phyloP scores from a whole-genome alignment of 2,329 filamentous ascomycete species.

The Neofusicoccum cordaticola region DNA sequence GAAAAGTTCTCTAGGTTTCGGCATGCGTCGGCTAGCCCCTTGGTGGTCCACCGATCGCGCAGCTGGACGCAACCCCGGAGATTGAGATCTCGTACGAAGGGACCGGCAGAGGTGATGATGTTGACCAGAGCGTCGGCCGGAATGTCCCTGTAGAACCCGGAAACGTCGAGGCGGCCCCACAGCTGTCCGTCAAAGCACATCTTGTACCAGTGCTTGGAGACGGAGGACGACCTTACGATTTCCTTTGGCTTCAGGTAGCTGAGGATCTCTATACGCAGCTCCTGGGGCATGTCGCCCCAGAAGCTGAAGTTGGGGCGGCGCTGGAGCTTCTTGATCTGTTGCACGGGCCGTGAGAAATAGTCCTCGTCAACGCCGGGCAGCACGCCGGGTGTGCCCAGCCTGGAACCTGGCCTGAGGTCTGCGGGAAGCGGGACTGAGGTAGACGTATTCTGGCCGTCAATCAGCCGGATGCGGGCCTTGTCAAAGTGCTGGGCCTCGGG shows the following conservation, averaged over 20 bases:
- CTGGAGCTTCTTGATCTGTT: conserved; percentile 31
- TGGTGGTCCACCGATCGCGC: conserved; percentile 72
- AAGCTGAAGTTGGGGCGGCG: conserved; percentile 58
- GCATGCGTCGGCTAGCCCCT: conserved; percentile 78
- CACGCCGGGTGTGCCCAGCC: conserved; percentile 30
- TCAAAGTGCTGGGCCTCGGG: conserved; percentile 49
- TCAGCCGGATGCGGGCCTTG: conserved; percentile 54
- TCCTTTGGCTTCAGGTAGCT: conserved; percentile 75
- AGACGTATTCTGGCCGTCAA: conserved; percentile 50
- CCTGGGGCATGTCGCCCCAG: conserved; percentile 77
- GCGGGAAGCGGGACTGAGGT: conserved; percentile 62
- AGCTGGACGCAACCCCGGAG: conserved; percentile 88
- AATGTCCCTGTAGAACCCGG: conserved; percentile 84
- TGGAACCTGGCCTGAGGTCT: conserved; percentile 54
- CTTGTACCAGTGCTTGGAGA: conserved; percentile 74
- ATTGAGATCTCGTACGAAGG: conserved; percentile 88
- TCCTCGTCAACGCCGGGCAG: conserved; percentile 39
- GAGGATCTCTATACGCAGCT: conserved; percentile 77
- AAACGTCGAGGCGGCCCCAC: conserved; percentile 79
- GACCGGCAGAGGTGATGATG: conserved; percentile 80
- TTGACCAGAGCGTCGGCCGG: conserved; percentile 78
- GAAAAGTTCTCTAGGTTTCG: conserved; percentile 84
- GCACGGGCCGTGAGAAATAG: conserved; percentile 46
- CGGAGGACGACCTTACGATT: conserved; percentile 72
- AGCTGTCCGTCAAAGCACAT: conserved; percentile 94